Percentiles rank a stretch among this genome's conserved stretches.
Evolutionary conservation across 257 asterid genomes (phyloP).

Genomic region (Pogostemon cablin): DNA sequence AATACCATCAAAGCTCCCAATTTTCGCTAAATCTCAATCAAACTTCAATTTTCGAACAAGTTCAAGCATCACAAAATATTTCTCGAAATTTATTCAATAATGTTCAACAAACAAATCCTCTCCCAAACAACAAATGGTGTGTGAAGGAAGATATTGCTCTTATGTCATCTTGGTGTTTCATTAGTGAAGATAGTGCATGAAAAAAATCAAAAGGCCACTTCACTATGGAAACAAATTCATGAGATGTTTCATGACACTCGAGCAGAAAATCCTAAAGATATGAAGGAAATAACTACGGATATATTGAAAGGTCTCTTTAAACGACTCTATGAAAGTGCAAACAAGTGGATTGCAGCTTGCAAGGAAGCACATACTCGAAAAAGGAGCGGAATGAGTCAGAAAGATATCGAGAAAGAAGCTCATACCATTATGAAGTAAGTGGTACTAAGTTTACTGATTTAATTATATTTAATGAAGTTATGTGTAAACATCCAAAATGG

Average conservation of each 20-base stretch:
- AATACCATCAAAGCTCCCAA: too few relatives aligned
- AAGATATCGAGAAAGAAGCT: constrained; percentile 3
- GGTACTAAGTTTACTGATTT: neutral
- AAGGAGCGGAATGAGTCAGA: neutral
- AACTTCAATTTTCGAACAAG: neutral
- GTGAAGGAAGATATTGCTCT: neutral
- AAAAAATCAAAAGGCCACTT: neutral
- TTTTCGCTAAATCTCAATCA: too few relatives aligned
- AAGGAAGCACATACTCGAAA: constrained; percentile 1
- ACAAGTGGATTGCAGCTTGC: constrained; percentile 17
- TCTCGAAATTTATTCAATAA: neutral
- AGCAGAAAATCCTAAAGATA: neutral
- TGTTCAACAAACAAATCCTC: neutral
- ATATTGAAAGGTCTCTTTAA: neutral
- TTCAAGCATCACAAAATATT: neutral
- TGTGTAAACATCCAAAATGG: neutral
- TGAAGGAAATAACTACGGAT: neutral
- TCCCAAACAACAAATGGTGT: neutral
- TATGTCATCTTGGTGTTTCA: neutral
- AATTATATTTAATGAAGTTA: neutral
- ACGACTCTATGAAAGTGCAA: constrained; percentile 1
- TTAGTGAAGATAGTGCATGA: neutral
- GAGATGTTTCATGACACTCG: neutral
- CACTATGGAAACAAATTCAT: neutral
- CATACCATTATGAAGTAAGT: neutral